Conservation (phyloP, 306 rosid species). For the Cicer bijugum region DNA sequence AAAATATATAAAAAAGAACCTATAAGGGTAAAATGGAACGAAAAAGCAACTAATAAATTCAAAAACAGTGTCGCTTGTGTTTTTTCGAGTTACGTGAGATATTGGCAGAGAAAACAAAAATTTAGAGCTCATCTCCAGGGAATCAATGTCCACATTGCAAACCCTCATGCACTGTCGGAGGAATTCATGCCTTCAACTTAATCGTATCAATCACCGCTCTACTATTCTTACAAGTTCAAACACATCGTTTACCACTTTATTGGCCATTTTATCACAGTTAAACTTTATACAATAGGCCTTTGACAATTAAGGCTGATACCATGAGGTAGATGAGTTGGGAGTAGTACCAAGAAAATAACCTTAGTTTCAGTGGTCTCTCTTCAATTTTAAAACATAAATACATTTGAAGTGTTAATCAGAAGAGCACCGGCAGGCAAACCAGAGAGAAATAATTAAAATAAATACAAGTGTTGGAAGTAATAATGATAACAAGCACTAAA, state of each 20-base stretch:
- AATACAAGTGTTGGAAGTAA: background rate
- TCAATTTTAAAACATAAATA: conserved; percentile 88
- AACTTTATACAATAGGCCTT: conserved; percentile 41
- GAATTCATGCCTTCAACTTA: background rate
- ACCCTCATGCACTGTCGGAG: background rate
- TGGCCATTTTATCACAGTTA: background rate
- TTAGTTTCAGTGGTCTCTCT: conserved; percentile 88
- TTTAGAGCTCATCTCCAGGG: background rate
- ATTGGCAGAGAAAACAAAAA: background rate
- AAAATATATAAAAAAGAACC: background rate
- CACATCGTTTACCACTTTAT: background rate
- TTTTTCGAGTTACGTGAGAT: background rate
- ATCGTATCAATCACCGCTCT: background rate
- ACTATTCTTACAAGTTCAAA: background rate
- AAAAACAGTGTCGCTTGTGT: background rate
- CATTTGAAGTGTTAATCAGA: conserved; percentile 43
- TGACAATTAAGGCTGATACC: conserved; percentile 59
- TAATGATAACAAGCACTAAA: conserved; percentile 8
- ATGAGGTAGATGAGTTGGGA: conserved; percentile 92
- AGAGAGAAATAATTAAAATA: conserved; percentile 28
- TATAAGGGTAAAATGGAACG: background rate
- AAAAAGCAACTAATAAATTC: background rate
- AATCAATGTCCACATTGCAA: conserved; percentile 4
- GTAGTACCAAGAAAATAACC: conserved; percentile 94
- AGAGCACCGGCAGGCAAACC: background rate